Evolutionary conservation across 495 filamentous ascomycete genomes (phyloP), one percentile per base, ranked within the genome.

Genomic region (Annulohypoxylon moriforme): DNA sequence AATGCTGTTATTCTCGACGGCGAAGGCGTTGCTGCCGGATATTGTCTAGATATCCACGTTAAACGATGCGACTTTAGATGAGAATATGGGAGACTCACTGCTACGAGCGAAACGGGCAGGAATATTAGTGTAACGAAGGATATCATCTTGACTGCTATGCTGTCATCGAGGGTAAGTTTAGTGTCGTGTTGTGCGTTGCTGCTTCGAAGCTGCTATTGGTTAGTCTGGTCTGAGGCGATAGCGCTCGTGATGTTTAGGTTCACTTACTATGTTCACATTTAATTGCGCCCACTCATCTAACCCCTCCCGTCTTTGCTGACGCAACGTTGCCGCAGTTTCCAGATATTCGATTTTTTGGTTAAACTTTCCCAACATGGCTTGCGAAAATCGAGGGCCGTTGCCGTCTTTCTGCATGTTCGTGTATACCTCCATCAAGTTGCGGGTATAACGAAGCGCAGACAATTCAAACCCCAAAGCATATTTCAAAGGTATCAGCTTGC

Each of bases 11-110:
- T 25, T 47, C 11, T 33, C 38, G 20, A 69, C 27, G 0, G 33
- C 56, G 13, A 68, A 36, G 8, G 58, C 65, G n/a, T 68, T 68
- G n/a, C 57, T 68, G 1, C 58, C 38, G 14, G 58, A 61, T 0
- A 68, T 68, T 16, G 64, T 53, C 64, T 25, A 55, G n/a, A 27
- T 55, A 20, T 34, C 14, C 7, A 55, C n/a, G 50, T 18, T 33
- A 27, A 31, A n/a, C n/a, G 14, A 50, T n/a, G 13, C 13, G 46
- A 50, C 14, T 14, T 8, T 4, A 4, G 2, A 27, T 13, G 18
- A 8, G 46, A 14, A 25, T 18, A 4, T 33, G 25, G 49, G 13
- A n/a, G 13, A 46, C 64, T 68, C 25, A 68, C 64, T 24, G 56
- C 56, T 53, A 68, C 34, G 22, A 68, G 10, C 6, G 46, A 44